Evolutionary conservation across 176 grass and related monocot species (phyloP), one percentile per base, ranked within the genome.

Genomic region (Carex scoparia): DNA sequence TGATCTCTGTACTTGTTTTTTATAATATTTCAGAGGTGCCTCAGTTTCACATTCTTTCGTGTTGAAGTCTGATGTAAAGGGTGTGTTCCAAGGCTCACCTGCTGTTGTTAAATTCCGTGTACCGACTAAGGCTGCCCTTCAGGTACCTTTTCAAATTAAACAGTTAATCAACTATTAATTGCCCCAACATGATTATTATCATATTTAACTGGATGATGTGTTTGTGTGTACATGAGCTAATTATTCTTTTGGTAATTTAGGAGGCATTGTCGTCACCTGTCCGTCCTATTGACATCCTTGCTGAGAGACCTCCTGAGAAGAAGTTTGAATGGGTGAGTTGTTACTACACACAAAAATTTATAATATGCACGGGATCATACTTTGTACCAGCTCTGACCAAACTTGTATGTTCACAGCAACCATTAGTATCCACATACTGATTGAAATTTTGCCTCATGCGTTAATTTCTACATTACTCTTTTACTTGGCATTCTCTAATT

Each of bases 211-310:
- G 12, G 5, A 30, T 27, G 10, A 76, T 53, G 13, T 31, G 3
- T 38, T 75, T 28, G 19, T 48, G 4, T 14, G 27, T 53, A 30
- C 10, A 75, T 75, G 42, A 78, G 27, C 6, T 78, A 56, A 78
- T 83, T 23, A 23, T 68, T 61, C 63, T 71, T 89, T 89, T 87
- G 3, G n/a, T 48, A 18, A 56, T 92, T 46, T 67, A 99, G 93
- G 96, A 99, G 87, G 96, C 96, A 9, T 94, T 90, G 73, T 99
- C 93, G 28, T 92, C 90, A 62, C 93, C 95, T 57, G 87, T 98
- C 70, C 90, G 56, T 80, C 86, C 91, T 1, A 68, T 98, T 54
- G 91, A 95, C 84, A 90, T 98, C 88, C 91, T 98, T 42, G 91
- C 93, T 10, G 91, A 92, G 62, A 95, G 88, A 51, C 91, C 83